Percentiles rank a stretch among this genome's conserved stretches.
phyloP scores from a whole-genome alignment of 176 grass and related monocot species.

The Oryza australiensis region DNA sequence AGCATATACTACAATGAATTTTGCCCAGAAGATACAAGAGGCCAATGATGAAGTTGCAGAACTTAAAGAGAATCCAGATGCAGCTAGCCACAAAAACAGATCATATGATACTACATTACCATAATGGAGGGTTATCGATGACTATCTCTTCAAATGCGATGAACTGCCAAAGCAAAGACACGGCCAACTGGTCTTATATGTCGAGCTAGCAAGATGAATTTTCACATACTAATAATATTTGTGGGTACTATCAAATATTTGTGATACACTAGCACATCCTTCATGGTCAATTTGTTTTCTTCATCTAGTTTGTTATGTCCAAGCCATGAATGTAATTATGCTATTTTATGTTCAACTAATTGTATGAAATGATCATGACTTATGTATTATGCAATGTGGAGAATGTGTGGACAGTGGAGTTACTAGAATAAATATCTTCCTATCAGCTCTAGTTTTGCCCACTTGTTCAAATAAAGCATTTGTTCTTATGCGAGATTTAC shows the following conservation, averaged over 20 bases:
- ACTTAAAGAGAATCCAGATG: constrained; percentile 12
- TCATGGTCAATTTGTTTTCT: not conserved
- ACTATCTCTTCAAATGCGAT: not conserved
- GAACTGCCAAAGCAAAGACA: not conserved
- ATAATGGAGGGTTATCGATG: not conserved
- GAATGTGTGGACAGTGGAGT: too few relatives aligned
- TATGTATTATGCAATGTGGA: too few relatives aligned
- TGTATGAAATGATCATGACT: too few relatives aligned
- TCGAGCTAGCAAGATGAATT: not conserved
- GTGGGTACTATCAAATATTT: not conserved
- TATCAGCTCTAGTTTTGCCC: not conserved
- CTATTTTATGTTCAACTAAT: not conserved
- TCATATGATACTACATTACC: not conserved
- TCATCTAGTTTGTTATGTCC: not conserved
- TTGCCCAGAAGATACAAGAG: not conserved
- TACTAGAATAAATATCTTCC: not conserved
- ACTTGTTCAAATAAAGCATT: not conserved
- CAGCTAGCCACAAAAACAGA: not conserved
- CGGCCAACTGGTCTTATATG: constrained; percentile 1
- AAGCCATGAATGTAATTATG: not conserved
- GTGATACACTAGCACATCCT: not conserved
- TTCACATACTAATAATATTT: not conserved
- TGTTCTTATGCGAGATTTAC: not conserved
- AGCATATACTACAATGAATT: not conserved
- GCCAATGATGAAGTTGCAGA: constrained; percentile 26